Conservation (phyloP, 768 basidiomycete species). For the Podaxis pistillaris region DNA sequence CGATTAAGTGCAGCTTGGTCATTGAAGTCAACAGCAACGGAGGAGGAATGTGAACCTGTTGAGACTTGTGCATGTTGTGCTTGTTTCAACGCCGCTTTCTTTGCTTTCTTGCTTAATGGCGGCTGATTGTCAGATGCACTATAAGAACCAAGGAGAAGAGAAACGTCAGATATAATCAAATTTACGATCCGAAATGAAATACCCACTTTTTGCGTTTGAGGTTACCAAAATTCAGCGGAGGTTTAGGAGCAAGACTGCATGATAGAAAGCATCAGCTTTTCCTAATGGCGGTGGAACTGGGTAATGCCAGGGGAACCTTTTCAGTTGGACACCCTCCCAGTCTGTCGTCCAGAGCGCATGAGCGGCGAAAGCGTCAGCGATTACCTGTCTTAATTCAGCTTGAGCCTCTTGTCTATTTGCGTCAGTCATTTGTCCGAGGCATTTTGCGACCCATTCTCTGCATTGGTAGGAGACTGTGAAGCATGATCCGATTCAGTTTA, state of each 20-base stretch:
- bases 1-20: constrained; percentile 71
- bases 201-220: constrained; percentile 74
- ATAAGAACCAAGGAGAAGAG: constrained; percentile 30
- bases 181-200: neutral
- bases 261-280: constrained; percentile 15
- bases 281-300: neutral
- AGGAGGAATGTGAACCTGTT: constrained; percentile 32
- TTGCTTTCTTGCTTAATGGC: constrained; percentile 50
- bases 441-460: constrained; percentile 95
- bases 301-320: constrained; percentile 55
- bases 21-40: constrained; percentile 41
- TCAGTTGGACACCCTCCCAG: constrained; percentile 85
- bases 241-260: constrained; percentile 59
- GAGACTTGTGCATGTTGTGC: constrained; percentile 34
- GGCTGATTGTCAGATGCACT: constrained; percentile 26
- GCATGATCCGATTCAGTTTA: neutral
- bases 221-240: constrained; percentile 44
- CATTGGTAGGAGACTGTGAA: neutral
- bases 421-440: constrained; percentile 88
- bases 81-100: constrained; percentile 47
- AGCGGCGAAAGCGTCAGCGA: constrained; percentile 85
- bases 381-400: constrained; percentile 93
- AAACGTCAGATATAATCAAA: neutral
- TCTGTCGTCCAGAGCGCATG: constrained; percentile 91
- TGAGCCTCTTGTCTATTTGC: constrained; percentile 85